Evolutionary conservation across 495 filamentous ascomycete species (phyloP).

Genomic region (Stereocaulon alpinum): DNA sequence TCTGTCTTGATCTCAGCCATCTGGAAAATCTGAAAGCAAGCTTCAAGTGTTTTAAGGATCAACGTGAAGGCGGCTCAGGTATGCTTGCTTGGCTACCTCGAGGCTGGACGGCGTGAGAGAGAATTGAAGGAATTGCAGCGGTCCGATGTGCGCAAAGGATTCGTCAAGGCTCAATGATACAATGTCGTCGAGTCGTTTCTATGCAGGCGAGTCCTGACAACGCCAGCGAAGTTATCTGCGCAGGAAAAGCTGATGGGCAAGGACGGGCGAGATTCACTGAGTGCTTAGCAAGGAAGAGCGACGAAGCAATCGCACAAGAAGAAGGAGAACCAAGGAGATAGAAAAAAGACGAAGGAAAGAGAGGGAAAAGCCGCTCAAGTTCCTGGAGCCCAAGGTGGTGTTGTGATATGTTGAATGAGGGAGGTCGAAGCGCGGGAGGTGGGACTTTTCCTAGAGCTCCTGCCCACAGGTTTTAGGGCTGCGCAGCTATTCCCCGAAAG

Average conservation of each 20-base stretch:
- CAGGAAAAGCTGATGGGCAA: constrained; percentile 30
- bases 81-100: constrained; percentile 14
- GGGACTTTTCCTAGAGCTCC: constrained; percentile 12
- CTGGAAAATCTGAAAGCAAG: constrained; percentile 7
- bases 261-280: constrained; percentile 23
- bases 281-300: constrained; percentile 16
- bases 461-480: constrained; percentile 21
- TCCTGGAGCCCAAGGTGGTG: constrained; percentile 9
- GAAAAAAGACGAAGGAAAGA: constrained; percentile 21
- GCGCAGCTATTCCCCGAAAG: constrained; percentile 7
- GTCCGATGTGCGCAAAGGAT: constrained; percentile 4
- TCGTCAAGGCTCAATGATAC: constrained; percentile 2
- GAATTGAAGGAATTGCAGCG: constrained; percentile 8
- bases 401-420: constrained; percentile 2
- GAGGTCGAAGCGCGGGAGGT: constrained; percentile 16
- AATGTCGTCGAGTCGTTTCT: constrained; percentile 1
- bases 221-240: constrained; percentile 11
- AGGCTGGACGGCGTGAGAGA: constrained; percentile 11
- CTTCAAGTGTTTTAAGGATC: constrained; percentile 5
- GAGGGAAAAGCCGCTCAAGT: constrained; percentile 19
- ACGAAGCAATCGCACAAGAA: constrained; percentile 17
- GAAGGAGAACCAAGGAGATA: constrained; percentile 22
- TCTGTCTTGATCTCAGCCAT: constrained; percentile 20
- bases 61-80: constrained; percentile 11
- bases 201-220: constrained; percentile 5